Evolutionary conservation across 306 rosid species (phyloP), one percentile per base, ranked within the genome.

Genomic region (Vigna mungo): DNA sequence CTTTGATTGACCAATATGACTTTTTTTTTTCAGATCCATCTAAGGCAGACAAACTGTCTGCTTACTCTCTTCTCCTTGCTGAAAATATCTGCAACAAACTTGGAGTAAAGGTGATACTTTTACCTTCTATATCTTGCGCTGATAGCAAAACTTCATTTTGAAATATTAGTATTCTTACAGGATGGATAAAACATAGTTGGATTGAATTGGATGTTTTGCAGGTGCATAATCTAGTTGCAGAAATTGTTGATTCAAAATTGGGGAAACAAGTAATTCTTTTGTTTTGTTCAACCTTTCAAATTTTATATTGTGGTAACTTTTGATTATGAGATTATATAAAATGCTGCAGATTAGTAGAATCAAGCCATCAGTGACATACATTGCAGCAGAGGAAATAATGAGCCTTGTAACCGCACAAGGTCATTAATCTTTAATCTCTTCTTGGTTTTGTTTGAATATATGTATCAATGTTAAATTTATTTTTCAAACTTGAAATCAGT

Each of bases 351-450:
- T 95, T 75, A 73, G 84, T 23, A 86, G 89, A 89, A 92, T 90
- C 72, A 95, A 87, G 81, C 97, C 98, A 60, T 82, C 98, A 16
- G 85, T 95, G 84, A 91, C 89, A 46, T 92, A 91, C 77, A 81
- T 96, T 67, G 94, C 99, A 20, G 88, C 97, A 58, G 97, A 90
- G 85, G 99, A 96, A 88, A 68, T 96, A 68, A 91, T 96, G 99
- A 91, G 98, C 85, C 99, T 96, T 44, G 99, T 96, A 58, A 96
- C 98, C 64, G 98, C 98, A 79, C 98, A 96, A 91, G 99, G 98
- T 96, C 83, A 77, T 80, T 36, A 44, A 53, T 47, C 58, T 52
- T 64, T 72, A 59, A 27, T 68, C 77, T 68, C 68, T 48, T 84
- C 66, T 76, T 55, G 44, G 14, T 27, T 65, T 46, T 47, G 67